Percentiles rank a stretch among this genome's conserved stretches.
These are phyloP conservation scores for Zygosaccharomyces lentus DNA, from an alignment of 805 yeast genomes.

Conservation along the genomic window DNA sequence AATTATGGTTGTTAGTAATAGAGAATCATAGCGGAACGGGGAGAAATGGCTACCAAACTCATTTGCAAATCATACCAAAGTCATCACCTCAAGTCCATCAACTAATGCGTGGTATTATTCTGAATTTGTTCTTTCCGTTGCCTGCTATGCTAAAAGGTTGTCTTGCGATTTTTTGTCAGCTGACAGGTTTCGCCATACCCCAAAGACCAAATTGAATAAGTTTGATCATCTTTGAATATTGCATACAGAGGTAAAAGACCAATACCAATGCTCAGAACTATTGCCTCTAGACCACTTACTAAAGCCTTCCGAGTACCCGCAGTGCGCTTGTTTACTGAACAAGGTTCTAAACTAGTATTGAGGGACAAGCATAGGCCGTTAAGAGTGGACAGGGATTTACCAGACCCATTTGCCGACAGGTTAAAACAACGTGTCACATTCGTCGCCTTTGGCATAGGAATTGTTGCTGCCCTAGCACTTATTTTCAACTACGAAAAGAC, in stretches of 20 bases:
- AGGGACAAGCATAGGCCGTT: slow-evolving; percentile 40
- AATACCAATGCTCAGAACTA: slow-evolving; percentile 9
- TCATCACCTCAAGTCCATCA: background rate
- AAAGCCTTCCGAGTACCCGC: slow-evolving; percentile 8
- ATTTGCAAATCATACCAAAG: background rate
- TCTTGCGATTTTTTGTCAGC: slow-evolving; percentile 2
- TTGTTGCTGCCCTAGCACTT: slow-evolving; percentile 53
- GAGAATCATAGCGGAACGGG: background rate
- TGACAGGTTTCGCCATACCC: background rate
- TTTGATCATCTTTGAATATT: background rate
- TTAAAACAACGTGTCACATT: slow-evolving; percentile 53
- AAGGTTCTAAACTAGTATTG: slow-evolving; percentile 16
- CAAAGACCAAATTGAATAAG: background rate
- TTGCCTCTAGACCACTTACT: slow-evolving; percentile 1
- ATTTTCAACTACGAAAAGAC: slow-evolving; percentile 93
- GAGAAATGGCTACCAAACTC: background rate
- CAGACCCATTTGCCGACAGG: slow-evolving; percentile 64
- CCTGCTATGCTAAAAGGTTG: background rate
- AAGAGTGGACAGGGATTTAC: slow-evolving; percentile 73
- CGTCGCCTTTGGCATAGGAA: slow-evolving; percentile 47
- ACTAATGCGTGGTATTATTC: background rate
- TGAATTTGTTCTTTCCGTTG: background rate
- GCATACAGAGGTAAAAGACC: background rate
- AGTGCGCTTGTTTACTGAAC: slow-evolving; percentile 10
- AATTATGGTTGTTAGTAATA: slow-evolving; percentile 1